Conservation (phyloP, 2,329 filamentous ascomycete species). For the Alternaria triticina region DNA sequence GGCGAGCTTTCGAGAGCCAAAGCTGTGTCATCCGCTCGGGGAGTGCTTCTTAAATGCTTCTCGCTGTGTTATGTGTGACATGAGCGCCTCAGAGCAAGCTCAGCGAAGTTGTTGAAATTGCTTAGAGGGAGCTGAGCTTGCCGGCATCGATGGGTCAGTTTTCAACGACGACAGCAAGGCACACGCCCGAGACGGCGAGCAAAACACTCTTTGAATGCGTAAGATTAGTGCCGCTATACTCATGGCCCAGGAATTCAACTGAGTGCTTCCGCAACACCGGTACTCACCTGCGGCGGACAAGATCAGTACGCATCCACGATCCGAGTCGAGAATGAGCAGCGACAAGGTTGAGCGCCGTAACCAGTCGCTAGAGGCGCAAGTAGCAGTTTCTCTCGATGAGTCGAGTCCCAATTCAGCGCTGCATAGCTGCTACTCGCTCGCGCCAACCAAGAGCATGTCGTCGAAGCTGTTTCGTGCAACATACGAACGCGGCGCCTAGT, state of each 20-base stretch:
- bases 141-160: background rate
- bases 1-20: background rate
- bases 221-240: background rate
- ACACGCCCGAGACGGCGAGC: too few relatives aligned
- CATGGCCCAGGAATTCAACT: background rate
- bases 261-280: background rate
- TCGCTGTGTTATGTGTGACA: background rate
- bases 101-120: background rate
- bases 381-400: background rate
- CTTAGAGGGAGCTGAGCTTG: background rate
- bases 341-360: background rate
- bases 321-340: background rate
- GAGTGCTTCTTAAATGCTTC: background rate
- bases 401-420: too few relatives aligned
- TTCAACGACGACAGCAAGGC: background rate
- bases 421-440: too few relatives aligned
- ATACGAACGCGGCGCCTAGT: background rate
- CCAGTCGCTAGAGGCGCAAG: too few relatives aligned
- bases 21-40: background rate
- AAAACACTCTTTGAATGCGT: background rate
- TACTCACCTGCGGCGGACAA: background rate
- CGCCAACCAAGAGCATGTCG: background rate
- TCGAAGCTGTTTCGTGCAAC: background rate
- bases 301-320: background rate
- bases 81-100: background rate